Evolutionary conservation across 1,284 basidiomycete genomes (phyloP).

Genomic region (Puccinia horiana): DNA sequence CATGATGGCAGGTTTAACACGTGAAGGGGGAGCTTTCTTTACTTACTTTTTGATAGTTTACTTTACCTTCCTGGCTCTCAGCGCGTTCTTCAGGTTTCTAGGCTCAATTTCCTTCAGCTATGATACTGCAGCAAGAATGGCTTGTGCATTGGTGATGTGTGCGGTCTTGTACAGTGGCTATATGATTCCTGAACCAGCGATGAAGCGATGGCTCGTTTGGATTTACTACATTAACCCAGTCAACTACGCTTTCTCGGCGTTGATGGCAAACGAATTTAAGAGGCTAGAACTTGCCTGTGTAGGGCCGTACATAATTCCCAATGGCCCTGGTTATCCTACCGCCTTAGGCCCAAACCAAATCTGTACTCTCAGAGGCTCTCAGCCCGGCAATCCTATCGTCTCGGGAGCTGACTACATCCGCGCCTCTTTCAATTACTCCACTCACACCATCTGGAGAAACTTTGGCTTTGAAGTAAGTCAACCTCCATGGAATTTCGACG

Average conservation of each 20-base stretch:
- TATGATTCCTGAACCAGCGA: slow-evolving; percentile 63
- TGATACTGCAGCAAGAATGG: slow-evolving; percentile 63
- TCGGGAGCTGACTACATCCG: slow-evolving; percentile 63
- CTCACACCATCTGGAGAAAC: slow-evolving; percentile 26
- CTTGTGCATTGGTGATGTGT: slow-evolving; percentile 57
- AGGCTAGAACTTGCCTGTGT: slow-evolving; percentile 61
- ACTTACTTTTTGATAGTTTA: slow-evolving; percentile 58
- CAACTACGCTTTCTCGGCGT: slow-evolving; percentile 69
- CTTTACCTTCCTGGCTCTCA: slow-evolving; percentile 55
- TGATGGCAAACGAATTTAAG: slow-evolving; percentile 81
- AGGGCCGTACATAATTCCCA: slow-evolving; percentile 57
- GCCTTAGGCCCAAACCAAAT: slow-evolving; percentile 56
- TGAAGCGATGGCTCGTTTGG: slow-evolving; percentile 89
- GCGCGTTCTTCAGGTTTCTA: slow-evolving; percentile 62
- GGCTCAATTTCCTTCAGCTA: slow-evolving; percentile 61
- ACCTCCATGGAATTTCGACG: neutral
- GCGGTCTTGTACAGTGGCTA: slow-evolving; percentile 52
- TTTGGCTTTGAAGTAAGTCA: slow-evolving; percentile 36
- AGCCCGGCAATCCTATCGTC: slow-evolving; percentile 57
- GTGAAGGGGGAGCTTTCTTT: slow-evolving; percentile 62
- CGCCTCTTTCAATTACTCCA: slow-evolving; percentile 63
- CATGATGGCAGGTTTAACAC: slow-evolving; percentile 61
- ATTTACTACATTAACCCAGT: slow-evolving; percentile 69
- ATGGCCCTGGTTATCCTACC: slow-evolving; percentile 58
- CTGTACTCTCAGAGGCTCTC: slow-evolving; percentile 61